Conservation (phyloP, 345 rosid species). For the Populus davidiana region DNA sequence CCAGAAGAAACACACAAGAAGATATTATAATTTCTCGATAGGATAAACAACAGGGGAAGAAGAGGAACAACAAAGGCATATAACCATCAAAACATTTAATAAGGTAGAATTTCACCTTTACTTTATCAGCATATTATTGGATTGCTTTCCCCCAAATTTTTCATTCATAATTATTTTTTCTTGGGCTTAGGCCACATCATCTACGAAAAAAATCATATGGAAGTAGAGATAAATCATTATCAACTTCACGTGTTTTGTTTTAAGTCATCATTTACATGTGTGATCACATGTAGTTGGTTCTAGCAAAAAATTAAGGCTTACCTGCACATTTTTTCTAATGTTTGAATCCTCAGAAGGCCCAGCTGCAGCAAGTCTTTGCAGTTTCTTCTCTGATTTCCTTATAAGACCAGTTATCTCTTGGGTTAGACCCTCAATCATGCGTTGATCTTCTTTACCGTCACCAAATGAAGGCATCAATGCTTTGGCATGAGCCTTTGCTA, state of each 20-base stretch:
- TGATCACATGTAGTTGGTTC: background rate
- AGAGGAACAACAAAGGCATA: background rate
- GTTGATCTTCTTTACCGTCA: conserved; percentile 94
- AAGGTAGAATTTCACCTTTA: background rate
- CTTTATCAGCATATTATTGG: background rate
- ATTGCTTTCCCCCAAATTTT: background rate
- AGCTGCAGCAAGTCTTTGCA: conserved; percentile 63
- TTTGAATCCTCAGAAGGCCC: conserved; percentile 92
- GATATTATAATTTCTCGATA: background rate
- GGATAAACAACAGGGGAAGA: background rate
- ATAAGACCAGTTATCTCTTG: conserved; percentile 74
- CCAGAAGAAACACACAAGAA: background rate
- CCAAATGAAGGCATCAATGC: conserved; percentile 99
- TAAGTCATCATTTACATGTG: too few relatives aligned
- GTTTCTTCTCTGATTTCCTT: conserved; percentile 77
- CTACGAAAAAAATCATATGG: background rate
- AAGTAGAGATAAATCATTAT: background rate
- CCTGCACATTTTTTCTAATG: conserved; percentile 96
- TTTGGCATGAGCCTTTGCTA: conserved; percentile 89
- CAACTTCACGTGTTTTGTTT: background rate
- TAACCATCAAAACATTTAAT: background rate
- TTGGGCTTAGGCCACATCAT: background rate
- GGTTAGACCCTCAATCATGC: conserved; percentile 73
- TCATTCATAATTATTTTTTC: background rate
- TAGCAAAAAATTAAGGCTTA: conserved; percentile 11